Percentiles rank a stretch among this genome's conserved stretches.
phyloP scores from a whole-genome alignment of 345 rosid species.

The Salix suchowensis region DNA sequence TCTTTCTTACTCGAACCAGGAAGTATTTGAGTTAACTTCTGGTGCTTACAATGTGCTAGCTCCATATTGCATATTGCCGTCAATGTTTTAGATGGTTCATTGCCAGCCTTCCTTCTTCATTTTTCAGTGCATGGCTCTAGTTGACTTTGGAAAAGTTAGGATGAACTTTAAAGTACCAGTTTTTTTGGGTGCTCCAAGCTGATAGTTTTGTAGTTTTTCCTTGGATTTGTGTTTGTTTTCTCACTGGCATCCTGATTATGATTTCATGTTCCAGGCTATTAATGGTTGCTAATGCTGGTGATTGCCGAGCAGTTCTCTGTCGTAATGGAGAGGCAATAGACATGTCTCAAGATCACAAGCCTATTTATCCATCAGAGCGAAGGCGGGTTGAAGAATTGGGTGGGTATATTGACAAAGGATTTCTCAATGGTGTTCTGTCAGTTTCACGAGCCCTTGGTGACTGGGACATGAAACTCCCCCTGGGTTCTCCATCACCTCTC shows the following conservation, averaged over 20 bases:
- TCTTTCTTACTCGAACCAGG: background rate
- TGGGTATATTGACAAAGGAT: constrained; percentile 62
- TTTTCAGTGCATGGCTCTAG: background rate
- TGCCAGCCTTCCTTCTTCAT: background rate
- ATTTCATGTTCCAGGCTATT: constrained; percentile 43
- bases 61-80: background rate
- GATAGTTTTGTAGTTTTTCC: background rate
- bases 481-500: constrained; percentile 64
- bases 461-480: constrained; percentile 78
- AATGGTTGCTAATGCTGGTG: constrained; percentile 57
- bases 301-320: constrained; percentile 47
- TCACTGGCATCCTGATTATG: background rate
- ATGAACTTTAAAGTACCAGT: background rate
- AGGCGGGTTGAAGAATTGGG: constrained; percentile 39
- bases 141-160: background rate
- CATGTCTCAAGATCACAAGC: constrained; percentile 48
- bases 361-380: constrained; percentile 30
- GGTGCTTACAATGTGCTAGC: background rate
- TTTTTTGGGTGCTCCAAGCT: background rate
- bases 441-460: constrained; percentile 87
- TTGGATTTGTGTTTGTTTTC: background rate
- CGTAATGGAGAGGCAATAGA: constrained; percentile 41
- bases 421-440: constrained; percentile 66
- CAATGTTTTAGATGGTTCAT: background rate
- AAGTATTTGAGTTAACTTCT: background rate